A percentile compares a stretch with the other conserved stretches of the same genome.
Evolutionary conservation across 305 asterid genomes (phyloP).

Genomic region (Fraxinus nigra): DNA sequence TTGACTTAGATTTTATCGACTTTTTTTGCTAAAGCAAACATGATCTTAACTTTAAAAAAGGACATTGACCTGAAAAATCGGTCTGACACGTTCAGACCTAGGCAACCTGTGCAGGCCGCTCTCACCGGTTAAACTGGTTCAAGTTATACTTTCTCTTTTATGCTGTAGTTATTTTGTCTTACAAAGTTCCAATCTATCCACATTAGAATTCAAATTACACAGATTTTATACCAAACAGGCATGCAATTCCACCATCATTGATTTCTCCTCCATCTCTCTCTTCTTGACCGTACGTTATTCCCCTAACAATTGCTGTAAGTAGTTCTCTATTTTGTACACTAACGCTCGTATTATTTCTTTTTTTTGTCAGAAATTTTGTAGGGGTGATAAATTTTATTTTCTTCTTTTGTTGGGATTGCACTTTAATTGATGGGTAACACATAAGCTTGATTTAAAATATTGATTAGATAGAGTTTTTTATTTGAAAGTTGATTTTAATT

Average conservation of each 20-base stretch:
- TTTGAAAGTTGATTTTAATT: background rate
- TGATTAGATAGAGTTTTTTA: background rate
- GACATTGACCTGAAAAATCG: background rate
- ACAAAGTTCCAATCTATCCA: background rate
- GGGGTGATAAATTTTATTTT: background rate
- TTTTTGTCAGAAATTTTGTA: background rate
- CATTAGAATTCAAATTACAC: background rate
- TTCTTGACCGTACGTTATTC: background rate
- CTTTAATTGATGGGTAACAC: background rate
- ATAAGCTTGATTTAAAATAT: background rate
- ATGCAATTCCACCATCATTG: background rate
- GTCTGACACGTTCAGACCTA: background rate
- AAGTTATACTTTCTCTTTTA: background rate
- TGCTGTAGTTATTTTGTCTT: background rate
- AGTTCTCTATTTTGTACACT: background rate
- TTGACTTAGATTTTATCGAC: background rate
- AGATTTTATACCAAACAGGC: background rate
- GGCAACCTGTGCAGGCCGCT: background rate
- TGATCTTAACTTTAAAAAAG: background rate
- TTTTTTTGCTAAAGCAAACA: background rate
- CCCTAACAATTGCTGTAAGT: background rate
- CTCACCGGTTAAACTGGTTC: background rate
- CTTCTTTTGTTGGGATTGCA: background rate
- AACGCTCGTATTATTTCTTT: background rate
- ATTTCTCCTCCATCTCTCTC: background rate